Conservation (phyloP, 352 stramenopile genomes). For the Globisporangium nodosum region DNA sequence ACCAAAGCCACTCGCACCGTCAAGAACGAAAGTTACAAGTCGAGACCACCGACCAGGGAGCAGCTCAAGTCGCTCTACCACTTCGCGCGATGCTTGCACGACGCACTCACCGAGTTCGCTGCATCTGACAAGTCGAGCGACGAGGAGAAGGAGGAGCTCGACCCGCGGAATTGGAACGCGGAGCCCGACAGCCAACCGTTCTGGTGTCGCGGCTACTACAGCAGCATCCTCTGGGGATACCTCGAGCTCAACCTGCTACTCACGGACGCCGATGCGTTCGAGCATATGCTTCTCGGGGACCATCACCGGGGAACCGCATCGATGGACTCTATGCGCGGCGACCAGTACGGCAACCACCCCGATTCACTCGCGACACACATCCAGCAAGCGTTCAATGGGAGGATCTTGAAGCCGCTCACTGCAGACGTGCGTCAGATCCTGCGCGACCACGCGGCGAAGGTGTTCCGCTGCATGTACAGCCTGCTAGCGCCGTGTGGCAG, state of each 20-base stretch:
- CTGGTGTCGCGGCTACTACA: conserved; percentile 2
- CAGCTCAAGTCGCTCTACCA: conserved; percentile 21
- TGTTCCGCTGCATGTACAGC: conserved; percentile 14
- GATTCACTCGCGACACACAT: neutral
- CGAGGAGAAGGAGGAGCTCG: conserved; percentile 18
- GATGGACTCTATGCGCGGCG: neutral
- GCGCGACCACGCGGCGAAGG: conserved; percentile 8
- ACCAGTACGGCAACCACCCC: neutral
- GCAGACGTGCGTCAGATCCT: conserved; percentile 6
- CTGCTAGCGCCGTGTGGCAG: neutral
- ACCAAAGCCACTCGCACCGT: too few relatives aligned
- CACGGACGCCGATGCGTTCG: conserved; percentile 18
- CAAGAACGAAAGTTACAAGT: too few relatives aligned
- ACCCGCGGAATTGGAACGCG: conserved; percentile 17
- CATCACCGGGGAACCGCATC: neutral
- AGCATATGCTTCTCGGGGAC: neutral
- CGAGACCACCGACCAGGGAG: neutral
- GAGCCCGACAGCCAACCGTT: neutral
- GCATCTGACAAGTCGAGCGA: conserved; percentile 18
- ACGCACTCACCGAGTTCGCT: conserved; percentile 20
- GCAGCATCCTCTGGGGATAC: conserved; percentile 22
- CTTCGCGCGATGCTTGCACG: conserved; percentile 21
- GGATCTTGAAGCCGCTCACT: neutral
- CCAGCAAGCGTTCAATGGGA: neutral
- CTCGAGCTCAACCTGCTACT: conserved; percentile 29